Conservation (phyloP, 1,139 yeast species). For the Scheffersomyces titani region DNA sequence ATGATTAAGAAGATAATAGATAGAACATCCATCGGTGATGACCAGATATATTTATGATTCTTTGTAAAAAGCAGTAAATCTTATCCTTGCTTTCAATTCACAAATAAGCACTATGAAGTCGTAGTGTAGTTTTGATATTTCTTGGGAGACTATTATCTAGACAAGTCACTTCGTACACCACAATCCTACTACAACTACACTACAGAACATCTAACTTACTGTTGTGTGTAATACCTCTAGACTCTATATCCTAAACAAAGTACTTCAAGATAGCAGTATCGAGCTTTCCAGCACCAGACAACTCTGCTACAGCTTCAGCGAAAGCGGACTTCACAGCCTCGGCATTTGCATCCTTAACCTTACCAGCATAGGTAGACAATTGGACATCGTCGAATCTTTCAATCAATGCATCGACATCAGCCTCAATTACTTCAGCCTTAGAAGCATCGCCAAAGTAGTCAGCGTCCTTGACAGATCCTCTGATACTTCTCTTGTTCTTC, state of each 20-base stretch:
- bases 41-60: background rate
- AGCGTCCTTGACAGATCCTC: slow-evolving; percentile 80
- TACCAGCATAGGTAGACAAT: slow-evolving; percentile 68
- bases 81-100: too few species aligned
- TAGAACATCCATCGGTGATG: background rate
- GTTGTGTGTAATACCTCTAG: background rate
- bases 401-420: slow-evolving; percentile 75
- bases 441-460: slow-evolving; percentile 81
- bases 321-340: slow-evolving; percentile 54
- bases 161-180: background rate
- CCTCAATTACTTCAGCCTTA: slow-evolving; percentile 67
- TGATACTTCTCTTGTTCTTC: slow-evolving; percentile 94
- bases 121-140: too few species aligned
- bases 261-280: slow-evolving; percentile 38
- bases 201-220: background rate
- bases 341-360: slow-evolving; percentile 55
- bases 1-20: background rate
- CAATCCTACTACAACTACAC: too few species aligned
- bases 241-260: slow-evolving; percentile 16
- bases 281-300: slow-evolving; percentile 32
- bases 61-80: background rate
- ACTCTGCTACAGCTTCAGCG: slow-evolving; percentile 47
- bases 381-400: slow-evolving; percentile 79
- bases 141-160: too few species aligned
- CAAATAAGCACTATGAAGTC: too few species aligned